These are phyloP conservation scores for Cymbopogon flexuosus DNA, from an alignment of 202 grass and related monocot genomes.

Conservation along the genomic window DNA sequence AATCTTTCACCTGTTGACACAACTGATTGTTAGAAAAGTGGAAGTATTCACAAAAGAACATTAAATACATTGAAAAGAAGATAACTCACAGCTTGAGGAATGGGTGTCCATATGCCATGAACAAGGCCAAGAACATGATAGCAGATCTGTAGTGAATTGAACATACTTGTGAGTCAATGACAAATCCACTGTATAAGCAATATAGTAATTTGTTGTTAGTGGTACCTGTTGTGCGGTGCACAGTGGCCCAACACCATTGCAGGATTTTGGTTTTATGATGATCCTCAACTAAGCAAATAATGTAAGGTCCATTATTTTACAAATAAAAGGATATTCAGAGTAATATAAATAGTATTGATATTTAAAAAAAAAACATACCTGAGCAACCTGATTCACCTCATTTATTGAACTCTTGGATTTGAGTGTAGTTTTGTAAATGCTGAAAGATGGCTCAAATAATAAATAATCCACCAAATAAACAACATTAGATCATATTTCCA, in stretches of 20 bases:
- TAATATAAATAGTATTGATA: constrained; percentile 16
- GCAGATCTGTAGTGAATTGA: constrained; percentile 70
- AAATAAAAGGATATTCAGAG: constrained; percentile 23
- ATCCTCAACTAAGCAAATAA: constrained; percentile 66
- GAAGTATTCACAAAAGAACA: constrained; percentile 5
- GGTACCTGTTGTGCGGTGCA: constrained; percentile 84
- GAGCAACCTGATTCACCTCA: constrained; percentile 89
- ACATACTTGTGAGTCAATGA: constrained; percentile 29
- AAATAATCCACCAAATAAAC: constrained; percentile 36
- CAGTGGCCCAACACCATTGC: constrained; percentile 74
- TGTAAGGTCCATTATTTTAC: constrained; percentile 24
- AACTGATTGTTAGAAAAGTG: constrained; percentile 25
- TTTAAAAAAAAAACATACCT: constrained; percentile 51
- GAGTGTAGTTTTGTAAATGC: constrained; percentile 73
- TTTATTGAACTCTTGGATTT: constrained; percentile 70
- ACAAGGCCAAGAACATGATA: constrained; percentile 98
- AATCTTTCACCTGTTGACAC: constrained; percentile 80
- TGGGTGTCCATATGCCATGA: constrained; percentile 97
- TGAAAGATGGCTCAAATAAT: constrained; percentile 45
- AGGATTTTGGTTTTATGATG: constrained; percentile 88
- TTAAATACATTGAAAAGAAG: constrained; percentile 14
- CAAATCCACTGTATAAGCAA: constrained; percentile 33
- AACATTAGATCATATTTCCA: constrained; percentile 6
- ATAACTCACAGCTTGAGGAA: constrained; percentile 92
- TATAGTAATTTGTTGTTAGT: constrained; percentile 23